Base-by-base conservation (phyloP, 2,329 filamentous ascomycete genomes). In the Beauveria australis region DNA sequence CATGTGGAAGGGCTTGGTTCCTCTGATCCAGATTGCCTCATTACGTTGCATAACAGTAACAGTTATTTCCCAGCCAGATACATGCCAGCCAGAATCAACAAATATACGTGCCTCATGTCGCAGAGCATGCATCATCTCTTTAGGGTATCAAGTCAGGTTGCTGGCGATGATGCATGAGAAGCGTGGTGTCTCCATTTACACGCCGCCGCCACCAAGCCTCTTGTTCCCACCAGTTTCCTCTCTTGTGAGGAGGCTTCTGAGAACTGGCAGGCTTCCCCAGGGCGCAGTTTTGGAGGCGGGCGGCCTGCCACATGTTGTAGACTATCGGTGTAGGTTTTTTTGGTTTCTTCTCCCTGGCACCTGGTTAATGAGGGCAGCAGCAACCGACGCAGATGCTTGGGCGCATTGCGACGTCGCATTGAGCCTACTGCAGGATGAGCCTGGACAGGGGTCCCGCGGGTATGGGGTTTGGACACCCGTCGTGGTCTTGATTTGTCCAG, bases 141-240 rank as follows among this genome's bases (percentile, higher is more conserved):
- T 33, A 14, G 12, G 5, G 14, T 37, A 37, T 37, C 33, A 37
- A 37, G 5, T 37, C 33, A 37, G 33, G 33, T 12, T 37, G 33
- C 33, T 37, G 33, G 33, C 12, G 5, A 37, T 37, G 12, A 37
- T 37, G 33, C 33, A 14, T 14, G 46, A 30, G 37, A 18, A 41
- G 19, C 24, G 55, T 58, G 46, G 55, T 47, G 55, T 43, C 46
- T 49, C 33, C 28, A 24, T 43, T 51, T 58, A 19, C 55, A 57
- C 19, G 54, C 37, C 14, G 54, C 33, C 52, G 53, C 55, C 55
- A 58, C 55, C 33, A 57, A 49, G 55, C 55, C 55, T 58, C 55
- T 28, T 37, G 3, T 30, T 51, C 33, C 24, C 22, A 43, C 22
- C 46, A 58, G 56, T 59, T 59, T 59, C 56, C 56, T 33, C 24